Evolutionary conservation across 768 basidiomycete species (phyloP), one percentile per base, ranked within the genome.

Genomic region (Russula dissimulans): DNA sequence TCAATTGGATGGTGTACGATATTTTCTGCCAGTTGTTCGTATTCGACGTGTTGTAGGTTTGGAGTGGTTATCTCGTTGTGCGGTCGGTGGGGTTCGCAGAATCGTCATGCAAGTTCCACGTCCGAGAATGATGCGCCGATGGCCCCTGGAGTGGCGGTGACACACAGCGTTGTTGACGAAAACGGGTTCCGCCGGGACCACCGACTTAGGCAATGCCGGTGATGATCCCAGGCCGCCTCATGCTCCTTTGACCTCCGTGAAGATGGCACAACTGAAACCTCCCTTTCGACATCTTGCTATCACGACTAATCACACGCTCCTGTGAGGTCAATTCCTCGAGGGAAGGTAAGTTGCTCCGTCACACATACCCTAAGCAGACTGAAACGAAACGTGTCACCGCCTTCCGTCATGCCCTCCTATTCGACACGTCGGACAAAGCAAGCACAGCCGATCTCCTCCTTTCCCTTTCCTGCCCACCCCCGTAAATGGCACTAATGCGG

Each of bases 401-500:
- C 46, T 17, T 41, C n/a, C 22, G 22, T 56, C 31, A 32, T 31
- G 39, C 31, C 12, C n/a, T 77, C 77, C 29, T 81, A 92, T 71
- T 82, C 90, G 90, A 49, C 88, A 89, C 65, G 89, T 92, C 31
- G 90, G 90, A 5, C 87, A 90, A 77, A 89, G 90, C 87, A 62
- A 54, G 48, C 56, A 41, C 15, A 22, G 14, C 10, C 34, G n/a
- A 36, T 36, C 10, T 8, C 10, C 17, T 14, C 3, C 5, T 8
- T 5, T 39, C 14, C 54, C 2, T 5, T 7, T 31, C 45, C 34
- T 12, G 11, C 6, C 10, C 9, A 31, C 3, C 26, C 42, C 14
- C 7, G n/a, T 3, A 22, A 4, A 14, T 11, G 39, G 17, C 39
- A 38, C 45, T 56, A 42, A 55, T n/a, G 38, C 11, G 15, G 48